Conservation (phyloP, 129 eudicot species). For the Arctium lappa region DNA sequence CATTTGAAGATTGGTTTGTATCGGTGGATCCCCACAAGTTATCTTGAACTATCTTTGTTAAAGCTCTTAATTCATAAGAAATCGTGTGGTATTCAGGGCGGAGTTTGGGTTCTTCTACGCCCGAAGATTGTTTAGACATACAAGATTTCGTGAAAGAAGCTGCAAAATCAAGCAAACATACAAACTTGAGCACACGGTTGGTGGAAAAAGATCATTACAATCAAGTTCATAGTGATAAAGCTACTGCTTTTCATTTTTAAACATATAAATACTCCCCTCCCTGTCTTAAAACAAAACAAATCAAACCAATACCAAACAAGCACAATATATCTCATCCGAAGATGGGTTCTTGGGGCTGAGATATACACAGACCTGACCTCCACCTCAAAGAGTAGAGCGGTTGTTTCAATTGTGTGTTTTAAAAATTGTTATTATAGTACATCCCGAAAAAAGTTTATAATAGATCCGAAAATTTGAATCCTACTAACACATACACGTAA, state of each 20-base stretch:
- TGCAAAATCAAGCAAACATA: background rate
- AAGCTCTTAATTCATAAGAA: slow-evolving; percentile 60
- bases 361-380: background rate
- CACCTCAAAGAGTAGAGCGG: background rate
- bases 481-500: too few species aligned
- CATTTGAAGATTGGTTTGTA: slow-evolving; percentile 7
- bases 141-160: slow-evolving; percentile 47
- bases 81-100: slow-evolving; percentile 62
- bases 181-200: background rate
- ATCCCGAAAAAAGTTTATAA: background rate
- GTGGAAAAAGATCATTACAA: background rate
- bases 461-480: background rate
- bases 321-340: background rate
- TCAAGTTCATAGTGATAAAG: background rate
- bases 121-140: slow-evolving; percentile 29
- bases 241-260: background rate
- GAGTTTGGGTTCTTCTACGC: slow-evolving; percentile 36
- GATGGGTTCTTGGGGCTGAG: too few species aligned
- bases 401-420: background rate
- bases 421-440: background rate
- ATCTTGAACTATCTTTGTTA: slow-evolving; percentile 54
- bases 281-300: background rate
- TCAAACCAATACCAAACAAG: background rate
- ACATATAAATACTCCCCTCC: background rate
- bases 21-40: slow-evolving; percentile 26